These are phyloP conservation scores for Chalaropsis thielavioides DNA, from an alignment of 2,329 filamentous ascomycete species.

Conservation along the genomic window DNA sequence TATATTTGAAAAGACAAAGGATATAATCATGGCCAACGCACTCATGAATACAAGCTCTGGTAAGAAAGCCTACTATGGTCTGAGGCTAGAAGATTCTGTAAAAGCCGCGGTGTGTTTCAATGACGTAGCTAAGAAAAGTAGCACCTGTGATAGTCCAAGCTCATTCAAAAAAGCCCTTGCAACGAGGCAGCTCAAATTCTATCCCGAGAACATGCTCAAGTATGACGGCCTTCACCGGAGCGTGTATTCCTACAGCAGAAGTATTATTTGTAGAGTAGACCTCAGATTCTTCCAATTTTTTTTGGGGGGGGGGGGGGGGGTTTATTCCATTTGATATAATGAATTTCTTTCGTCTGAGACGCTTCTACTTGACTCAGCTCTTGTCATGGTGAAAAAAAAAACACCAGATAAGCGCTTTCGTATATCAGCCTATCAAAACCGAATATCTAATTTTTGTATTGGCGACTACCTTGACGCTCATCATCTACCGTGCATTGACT, in stretches of 20 bases:
- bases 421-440: neutral
- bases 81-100: neutral
- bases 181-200: neutral
- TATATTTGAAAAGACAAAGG: neutral
- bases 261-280: neutral
- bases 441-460: neutral
- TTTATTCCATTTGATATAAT: neutral
- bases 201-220: neutral
- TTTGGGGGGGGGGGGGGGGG: too few species aligned
- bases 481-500: neutral
- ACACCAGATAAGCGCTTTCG: neutral
- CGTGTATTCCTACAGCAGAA: neutral
- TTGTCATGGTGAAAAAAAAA: neutral
- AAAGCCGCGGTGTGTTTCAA: neutral
- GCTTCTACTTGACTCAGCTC: neutral
- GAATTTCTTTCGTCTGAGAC: neutral
- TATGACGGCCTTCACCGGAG: neutral
- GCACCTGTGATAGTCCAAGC: neutral
- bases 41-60: neutral
- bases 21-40: neutral
- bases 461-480: neutral
- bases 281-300: neutral
- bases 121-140: neutral
- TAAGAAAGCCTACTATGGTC: neutral
- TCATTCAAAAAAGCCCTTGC: neutral